Evolutionary conservation across 2,329 filamentous ascomycete genomes (phyloP).

Genomic region (Ophiostoma piceae): DNA sequence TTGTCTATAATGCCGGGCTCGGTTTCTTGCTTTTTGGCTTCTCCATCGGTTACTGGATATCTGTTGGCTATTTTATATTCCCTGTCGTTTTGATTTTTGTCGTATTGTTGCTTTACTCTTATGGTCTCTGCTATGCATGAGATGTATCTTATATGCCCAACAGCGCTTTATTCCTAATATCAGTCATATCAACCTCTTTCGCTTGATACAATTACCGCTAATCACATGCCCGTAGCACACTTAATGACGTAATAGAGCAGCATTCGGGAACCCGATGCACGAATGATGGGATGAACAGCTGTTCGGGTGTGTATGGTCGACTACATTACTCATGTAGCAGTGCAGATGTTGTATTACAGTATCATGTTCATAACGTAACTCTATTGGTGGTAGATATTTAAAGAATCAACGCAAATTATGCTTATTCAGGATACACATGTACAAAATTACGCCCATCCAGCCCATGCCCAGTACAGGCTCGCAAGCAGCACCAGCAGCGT

Average conservation of each 20-base stretch:
- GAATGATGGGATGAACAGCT: neutral
- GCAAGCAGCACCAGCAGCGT: constrained; percentile 41
- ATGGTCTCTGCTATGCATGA: neutral
- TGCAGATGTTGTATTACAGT: neutral
- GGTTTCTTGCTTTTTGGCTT: neutral
- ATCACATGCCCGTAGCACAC: neutral
- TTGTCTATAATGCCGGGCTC: neutral
- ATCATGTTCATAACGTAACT: neutral
- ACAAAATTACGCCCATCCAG: neutral
- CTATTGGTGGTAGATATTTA: neutral
- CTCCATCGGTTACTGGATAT: constrained; percentile 15
- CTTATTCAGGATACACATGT: neutral
- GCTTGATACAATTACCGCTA: neutral
- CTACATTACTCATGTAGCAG: neutral
- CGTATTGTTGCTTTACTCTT: neutral
- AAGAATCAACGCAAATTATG: neutral
- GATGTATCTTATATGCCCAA: neutral
- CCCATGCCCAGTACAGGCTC: constrained; percentile 43
- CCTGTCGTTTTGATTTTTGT: constrained; percentile 5
- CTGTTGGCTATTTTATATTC: neutral
- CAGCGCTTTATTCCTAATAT: neutral
- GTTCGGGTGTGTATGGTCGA: neutral
- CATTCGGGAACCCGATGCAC: neutral
- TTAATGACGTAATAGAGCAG: neutral
- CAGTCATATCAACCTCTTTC: neutral